phyloP scores from a whole-genome alignment of 2,329 filamentous ascomycete species.

The Erysiphe neolycopersici region DNA sequence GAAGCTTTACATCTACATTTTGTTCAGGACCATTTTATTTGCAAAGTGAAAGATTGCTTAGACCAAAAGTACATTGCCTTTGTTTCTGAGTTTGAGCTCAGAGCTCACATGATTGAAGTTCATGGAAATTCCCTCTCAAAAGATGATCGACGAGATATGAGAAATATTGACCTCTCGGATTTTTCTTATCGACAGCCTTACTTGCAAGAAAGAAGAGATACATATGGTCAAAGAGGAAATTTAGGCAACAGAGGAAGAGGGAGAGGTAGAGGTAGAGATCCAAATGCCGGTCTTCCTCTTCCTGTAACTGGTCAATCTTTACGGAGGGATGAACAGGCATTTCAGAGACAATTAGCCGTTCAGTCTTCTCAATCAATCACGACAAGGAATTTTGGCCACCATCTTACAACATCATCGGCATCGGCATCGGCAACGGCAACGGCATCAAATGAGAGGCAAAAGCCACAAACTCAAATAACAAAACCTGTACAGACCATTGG shows the following conservation, averaged over 20 bases:
- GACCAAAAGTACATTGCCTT: conserved; percentile 98
- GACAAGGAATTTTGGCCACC: conserved; percentile 60
- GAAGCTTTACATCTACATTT: conserved; percentile 70
- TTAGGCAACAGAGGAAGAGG: conserved; percentile 14
- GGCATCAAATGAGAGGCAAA: conserved; percentile 19
- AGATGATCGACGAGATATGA: conserved; percentile 55
- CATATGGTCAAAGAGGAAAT: conserved; percentile 13
- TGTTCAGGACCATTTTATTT: conserved; percentile 62
- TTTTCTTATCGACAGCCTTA: conserved; percentile 63
- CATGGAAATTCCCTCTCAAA: conserved; percentile 64
- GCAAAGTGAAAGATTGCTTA: conserved; percentile 59
- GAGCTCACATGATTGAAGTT: conserved; percentile 67
- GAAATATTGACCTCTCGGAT: conserved; percentile 60
- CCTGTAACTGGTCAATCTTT: conserved; percentile 54
- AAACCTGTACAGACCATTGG: conserved; percentile 5
- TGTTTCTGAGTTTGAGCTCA: conserved; percentile 77
- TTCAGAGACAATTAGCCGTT: conserved; percentile 75
- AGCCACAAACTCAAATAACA: conserved; percentile 2
- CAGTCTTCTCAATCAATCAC: conserved; percentile 64
- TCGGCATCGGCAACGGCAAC: conserved; percentile 6
- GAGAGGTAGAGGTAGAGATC: conserved; percentile 46
- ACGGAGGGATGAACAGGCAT: conserved; percentile 67
- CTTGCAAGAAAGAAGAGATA: conserved; percentile 23
- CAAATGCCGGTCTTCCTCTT: conserved; percentile 58
- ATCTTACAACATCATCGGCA: conserved; percentile 14